These are phyloP conservation scores for Sporothrix humicola DNA, from an alignment of 2,329 filamentous ascomycete species.

Conservation along the genomic window DNA sequence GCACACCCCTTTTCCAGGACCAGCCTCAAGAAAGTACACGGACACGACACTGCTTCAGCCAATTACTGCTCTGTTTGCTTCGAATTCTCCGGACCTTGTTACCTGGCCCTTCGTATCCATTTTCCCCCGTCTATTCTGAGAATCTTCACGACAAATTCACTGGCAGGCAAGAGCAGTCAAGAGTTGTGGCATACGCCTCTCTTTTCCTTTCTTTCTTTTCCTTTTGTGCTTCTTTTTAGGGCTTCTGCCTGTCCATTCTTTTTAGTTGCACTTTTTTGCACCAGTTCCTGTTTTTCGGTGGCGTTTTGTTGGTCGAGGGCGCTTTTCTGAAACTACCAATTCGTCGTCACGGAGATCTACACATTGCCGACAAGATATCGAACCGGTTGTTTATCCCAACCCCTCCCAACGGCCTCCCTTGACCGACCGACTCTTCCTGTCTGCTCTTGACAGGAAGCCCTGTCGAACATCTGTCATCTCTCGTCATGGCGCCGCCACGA, in stretches of 20 bases:
- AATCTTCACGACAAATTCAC: background rate
- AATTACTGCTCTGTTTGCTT: background rate
- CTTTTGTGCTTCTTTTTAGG: background rate
- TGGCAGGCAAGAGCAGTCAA: background rate
- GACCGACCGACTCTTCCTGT: background rate
- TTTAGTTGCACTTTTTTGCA: background rate
- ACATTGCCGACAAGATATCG: background rate
- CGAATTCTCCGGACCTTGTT: background rate
- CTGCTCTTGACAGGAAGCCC: background rate
- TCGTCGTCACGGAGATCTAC: background rate
- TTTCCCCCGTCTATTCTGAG: background rate
- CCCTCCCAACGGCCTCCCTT: background rate
- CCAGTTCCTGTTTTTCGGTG: background rate
- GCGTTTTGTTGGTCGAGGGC: background rate
- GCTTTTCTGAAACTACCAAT: constrained; percentile 23
- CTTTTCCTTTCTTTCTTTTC: background rate
- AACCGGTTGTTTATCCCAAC: background rate
- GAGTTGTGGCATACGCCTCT: background rate
- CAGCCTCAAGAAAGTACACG: background rate
- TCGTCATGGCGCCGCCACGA: constrained; percentile 35
- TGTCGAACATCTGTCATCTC: background rate
- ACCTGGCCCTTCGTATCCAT: background rate
- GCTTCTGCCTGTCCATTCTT: constrained; percentile 28
- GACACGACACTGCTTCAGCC: background rate
- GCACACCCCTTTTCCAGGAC: constrained; percentile 18